Evolutionary conservation across 306 rosid genomes (phyloP).

Genomic region (Mucuna pruriens): DNA sequence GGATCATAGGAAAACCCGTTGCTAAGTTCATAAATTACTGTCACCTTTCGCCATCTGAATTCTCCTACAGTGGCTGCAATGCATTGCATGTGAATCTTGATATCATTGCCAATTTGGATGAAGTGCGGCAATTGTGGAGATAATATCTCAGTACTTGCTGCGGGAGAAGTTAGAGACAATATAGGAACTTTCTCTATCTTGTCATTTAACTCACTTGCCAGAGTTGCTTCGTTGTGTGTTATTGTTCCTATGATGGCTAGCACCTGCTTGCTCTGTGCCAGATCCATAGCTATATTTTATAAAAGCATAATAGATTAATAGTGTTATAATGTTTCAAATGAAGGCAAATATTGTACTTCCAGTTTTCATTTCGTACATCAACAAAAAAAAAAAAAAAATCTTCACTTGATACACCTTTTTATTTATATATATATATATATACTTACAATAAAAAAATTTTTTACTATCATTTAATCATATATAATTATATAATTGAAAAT

Average conservation of each 20-base stretch:
- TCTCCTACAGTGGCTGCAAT: constrained; percentile 54
- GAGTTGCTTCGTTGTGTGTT: constrained; percentile 41
- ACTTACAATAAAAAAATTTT: too few relatives aligned
- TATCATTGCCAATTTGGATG: constrained; percentile 54
- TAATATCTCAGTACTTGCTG: constrained; percentile 1
- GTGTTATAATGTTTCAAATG: not conserved
- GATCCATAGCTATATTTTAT: constrained; percentile 46
- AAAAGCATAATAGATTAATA: not conserved
- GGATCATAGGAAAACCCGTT: constrained; percentile 21
- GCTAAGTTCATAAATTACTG: constrained; percentile 41
- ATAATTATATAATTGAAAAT: too few relatives aligned
- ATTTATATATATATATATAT: too few relatives aligned
- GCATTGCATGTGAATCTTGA: constrained; percentile 49
- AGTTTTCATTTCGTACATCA: too few relatives aligned
- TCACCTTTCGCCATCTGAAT: constrained; percentile 57
- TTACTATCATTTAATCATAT: too few relatives aligned
- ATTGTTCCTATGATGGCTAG: constrained; percentile 53
- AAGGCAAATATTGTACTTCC: too few relatives aligned
- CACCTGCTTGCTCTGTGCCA: constrained; percentile 36
- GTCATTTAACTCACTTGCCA: constrained; percentile 34
- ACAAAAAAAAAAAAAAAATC: too few relatives aligned
- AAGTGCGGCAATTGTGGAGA: constrained; percentile 38
- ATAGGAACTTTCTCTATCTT: constrained; percentile 38
- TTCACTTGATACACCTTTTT: too few relatives aligned
- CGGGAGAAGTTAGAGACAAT: constrained; percentile 51